Conservation (phyloP, 2,329 filamentous ascomycete species). For the Neonectria magnoliae region DNA sequence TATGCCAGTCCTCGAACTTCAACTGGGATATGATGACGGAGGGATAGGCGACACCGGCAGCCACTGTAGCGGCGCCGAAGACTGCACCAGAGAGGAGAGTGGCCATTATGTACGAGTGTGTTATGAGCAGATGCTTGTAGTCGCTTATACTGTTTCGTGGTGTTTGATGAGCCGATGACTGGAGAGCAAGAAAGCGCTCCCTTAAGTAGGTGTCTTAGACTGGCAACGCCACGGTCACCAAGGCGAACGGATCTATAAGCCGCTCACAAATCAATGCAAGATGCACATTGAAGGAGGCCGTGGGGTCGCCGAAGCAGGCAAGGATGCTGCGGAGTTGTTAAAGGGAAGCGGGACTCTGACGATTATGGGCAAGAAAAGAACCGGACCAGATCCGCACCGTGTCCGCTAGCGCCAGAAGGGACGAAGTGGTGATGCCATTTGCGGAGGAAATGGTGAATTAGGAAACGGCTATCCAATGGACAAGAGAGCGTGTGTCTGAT, state of each 20-base stretch:
- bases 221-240: not conserved
- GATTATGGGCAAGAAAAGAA: not conserved
- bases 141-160: not conserved
- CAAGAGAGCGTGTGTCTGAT: no score
- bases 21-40: slow-evolving; percentile 70
- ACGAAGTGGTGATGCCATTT: slow-evolving; percentile 25
- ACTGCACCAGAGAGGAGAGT: slow-evolving; percentile 61
- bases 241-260: not conserved
- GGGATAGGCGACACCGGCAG: slow-evolving; percentile 69
- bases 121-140: not conserved
- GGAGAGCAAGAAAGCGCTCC: not conserved
- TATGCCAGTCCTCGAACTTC: slow-evolving; percentile 69
- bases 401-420: slow-evolving; percentile 8
- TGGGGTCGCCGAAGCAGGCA: slow-evolving; percentile 15
- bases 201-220: not conserved
- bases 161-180: not conserved
- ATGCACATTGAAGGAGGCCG: not conserved
- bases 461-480: not conserved
- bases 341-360: not conserved
- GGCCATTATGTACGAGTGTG: slow-evolving; percentile 35
- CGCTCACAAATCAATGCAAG: slow-evolving; percentile 10
- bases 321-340: slow-evolving; percentile 2
- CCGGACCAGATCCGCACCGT: slow-evolving; percentile 1
- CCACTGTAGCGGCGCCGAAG: slow-evolving; percentile 70
- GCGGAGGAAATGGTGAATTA: slow-evolving; percentile 7